phyloP scores from a whole-genome alignment of 2,329 filamentous ascomycete species.

The Dothideomycetes sp. region DNA sequence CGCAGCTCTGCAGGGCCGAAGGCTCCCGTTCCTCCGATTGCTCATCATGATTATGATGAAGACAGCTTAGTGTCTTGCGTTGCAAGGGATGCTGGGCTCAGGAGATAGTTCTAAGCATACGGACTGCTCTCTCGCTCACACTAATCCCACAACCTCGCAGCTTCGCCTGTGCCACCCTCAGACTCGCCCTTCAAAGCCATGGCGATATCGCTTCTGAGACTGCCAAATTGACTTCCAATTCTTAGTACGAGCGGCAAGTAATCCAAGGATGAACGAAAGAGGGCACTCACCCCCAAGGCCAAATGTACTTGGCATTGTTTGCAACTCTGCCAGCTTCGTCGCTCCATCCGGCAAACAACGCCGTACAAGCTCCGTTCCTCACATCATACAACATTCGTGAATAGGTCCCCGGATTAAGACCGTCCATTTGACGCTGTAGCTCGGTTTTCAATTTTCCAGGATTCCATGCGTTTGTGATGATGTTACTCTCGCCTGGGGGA shows the following conservation, averaged over 20 bases:
- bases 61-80: no score
- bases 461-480: conserved; percentile 18
- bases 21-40: no score
- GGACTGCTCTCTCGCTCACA: conserved; percentile 24
- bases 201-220: conserved; percentile 17
- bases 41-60: no score
- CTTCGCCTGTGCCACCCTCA: conserved; percentile 20
- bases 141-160: conserved; percentile 29
- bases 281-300: conserved; percentile 10
- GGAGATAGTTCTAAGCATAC: conserved; percentile 13
- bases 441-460: conserved; percentile 21
- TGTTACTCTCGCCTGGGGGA: conserved; percentile 11
- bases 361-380: conserved; percentile 21
- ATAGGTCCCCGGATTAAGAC: conserved; percentile 9
- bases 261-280: background rate
- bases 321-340: conserved; percentile 15
- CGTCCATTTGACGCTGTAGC: conserved; percentile 16
- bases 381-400: conserved; percentile 12
- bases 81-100: no score
- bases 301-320: conserved; percentile 18
- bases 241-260: background rate
- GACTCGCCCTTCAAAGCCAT: conserved; percentile 1
- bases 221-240: conserved; percentile 15
- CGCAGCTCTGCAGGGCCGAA: no score
- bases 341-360: conserved; percentile 20